Conservation (phyloP, 345 rosid species). For the Isatis tinctoria region DNA sequence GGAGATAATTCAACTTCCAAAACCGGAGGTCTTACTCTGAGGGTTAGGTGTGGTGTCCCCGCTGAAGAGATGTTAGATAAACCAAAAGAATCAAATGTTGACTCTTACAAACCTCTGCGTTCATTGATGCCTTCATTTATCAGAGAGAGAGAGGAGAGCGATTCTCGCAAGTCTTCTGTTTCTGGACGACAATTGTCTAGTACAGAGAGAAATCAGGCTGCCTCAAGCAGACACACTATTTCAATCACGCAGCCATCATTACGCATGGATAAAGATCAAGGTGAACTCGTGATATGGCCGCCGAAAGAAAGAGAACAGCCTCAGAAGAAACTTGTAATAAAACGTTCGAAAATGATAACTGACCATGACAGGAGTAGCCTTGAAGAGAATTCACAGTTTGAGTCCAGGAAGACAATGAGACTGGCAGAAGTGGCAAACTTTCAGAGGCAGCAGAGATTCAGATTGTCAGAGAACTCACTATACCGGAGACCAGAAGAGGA, state of each 20-base stretch:
- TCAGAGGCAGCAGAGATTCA: constrained; percentile 45
- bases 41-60: constrained; percentile 59
- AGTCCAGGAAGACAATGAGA: constrained; percentile 71
- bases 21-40: constrained; percentile 59
- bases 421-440: constrained; percentile 66
- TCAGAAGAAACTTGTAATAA: constrained; percentile 75
- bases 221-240: constrained; percentile 49
- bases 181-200: constrained; percentile 53
- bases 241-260: constrained; percentile 50
- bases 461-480: constrained; percentile 40
- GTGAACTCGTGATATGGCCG: constrained; percentile 70
- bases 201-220: constrained; percentile 48
- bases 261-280: constrained; percentile 47
- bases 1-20: constrained; percentile 50
- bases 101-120: constrained; percentile 47
- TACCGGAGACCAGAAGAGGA: constrained; percentile 56
- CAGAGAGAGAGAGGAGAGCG: constrained; percentile 50
- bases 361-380: constrained; percentile 66
- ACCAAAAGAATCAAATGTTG: constrained; percentile 43
- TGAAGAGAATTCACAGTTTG: constrained; percentile 58
- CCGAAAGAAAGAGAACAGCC: constrained; percentile 65
- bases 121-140: constrained; percentile 51
- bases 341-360: constrained; percentile 59
- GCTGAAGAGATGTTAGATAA: constrained; percentile 50
- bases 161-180: constrained; percentile 55